A percentile compares a stretch with the other conserved stretches of the same genome.
These are phyloP conservation scores for Rubia balearica DNA, from an alignment of 305 asterid genomes.

Conservation along the genomic window DNA sequence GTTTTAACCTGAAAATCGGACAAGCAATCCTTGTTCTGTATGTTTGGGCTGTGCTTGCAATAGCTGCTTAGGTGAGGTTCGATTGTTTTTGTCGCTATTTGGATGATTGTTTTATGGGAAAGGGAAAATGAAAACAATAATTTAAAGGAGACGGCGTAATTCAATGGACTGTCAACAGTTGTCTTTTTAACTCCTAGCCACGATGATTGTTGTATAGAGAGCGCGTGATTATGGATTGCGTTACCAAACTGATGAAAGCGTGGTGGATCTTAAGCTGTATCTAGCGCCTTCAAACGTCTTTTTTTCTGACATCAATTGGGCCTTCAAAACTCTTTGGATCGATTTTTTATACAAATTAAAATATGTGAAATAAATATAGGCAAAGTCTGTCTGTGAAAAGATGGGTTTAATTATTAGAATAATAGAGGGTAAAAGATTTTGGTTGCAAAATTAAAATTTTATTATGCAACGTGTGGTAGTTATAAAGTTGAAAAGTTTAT, in stretches of 20 bases:
- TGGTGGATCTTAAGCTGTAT: background rate
- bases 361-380: too few relatives aligned
- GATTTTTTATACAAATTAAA: too few relatives aligned
- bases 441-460: too few relatives aligned
- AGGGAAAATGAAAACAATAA: background rate
- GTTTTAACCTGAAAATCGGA: background rate
- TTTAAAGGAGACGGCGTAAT: background rate
- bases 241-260: background rate
- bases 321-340: too few relatives aligned
- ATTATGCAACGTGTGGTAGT: too few relatives aligned
- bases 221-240: background rate
- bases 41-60: background rate
- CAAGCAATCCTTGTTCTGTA: background rate
- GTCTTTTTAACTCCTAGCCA: background rate
- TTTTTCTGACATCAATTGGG: too few relatives aligned
- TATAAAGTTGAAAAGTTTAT: too few relatives aligned
- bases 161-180: slow-evolving; percentile 7
- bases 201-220: background rate
- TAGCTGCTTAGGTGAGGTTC: background rate
- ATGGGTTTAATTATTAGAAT: too few relatives aligned
- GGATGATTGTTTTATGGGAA: background rate
- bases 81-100: slow-evolving; percentile 17
- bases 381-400: too few relatives aligned
- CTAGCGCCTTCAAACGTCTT: background rate
- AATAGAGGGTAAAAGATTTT: too few relatives aligned